Percentiles rank a stretch among this genome's conserved stretches.
These are phyloP conservation scores for Hysterium pulicare DNA, from an alignment of 2,329 filamentous ascomycete genomes.

Conservation along the genomic window DNA sequence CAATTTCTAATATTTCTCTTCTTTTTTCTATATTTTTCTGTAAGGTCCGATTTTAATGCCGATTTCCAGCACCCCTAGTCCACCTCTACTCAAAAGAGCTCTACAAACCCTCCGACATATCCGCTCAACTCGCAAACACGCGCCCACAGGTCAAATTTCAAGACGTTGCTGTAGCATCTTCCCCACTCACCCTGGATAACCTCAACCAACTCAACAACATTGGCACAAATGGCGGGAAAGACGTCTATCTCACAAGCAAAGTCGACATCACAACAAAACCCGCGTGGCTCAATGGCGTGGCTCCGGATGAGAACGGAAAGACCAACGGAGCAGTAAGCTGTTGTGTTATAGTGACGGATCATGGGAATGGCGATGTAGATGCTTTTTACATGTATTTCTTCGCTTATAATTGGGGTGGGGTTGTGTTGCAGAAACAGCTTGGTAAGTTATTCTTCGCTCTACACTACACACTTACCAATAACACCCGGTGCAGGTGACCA, in stretches of 20 bases:
- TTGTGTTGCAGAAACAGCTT: slow-evolving; percentile 40
- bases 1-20: neutral
- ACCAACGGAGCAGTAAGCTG: slow-evolving; percentile 46
- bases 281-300: slow-evolving; percentile 46
- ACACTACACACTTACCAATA: too few species aligned
- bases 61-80: slow-evolving; percentile 36
- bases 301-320: slow-evolving; percentile 47
- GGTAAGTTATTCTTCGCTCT: slow-evolving; percentile 16
- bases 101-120: slow-evolving; percentile 40
- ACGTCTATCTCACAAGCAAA: slow-evolving; percentile 40
- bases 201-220: slow-evolving; percentile 37
- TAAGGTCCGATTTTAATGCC: neutral
- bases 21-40: slow-evolving; percentile 1
- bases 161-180: slow-evolving; percentile 6
- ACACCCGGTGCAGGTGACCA: slow-evolving; percentile 52
- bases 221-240: slow-evolving; percentile 10
- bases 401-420: slow-evolving; percentile 52
- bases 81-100: slow-evolving; percentile 37
- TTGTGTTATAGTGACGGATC: slow-evolving; percentile 55
- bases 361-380: slow-evolving; percentile 50
- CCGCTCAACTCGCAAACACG: slow-evolving; percentile 35
- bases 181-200: slow-evolving; percentile 36
- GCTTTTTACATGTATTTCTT: slow-evolving; percentile 61
- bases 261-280: slow-evolving; percentile 34
- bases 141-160: slow-evolving; percentile 28